Percentiles rank a stretch among this genome's conserved stretches.
Evolutionary conservation across 441 rosid genomes (phyloP).

Genomic region (Theobroma grandiflorum): DNA sequence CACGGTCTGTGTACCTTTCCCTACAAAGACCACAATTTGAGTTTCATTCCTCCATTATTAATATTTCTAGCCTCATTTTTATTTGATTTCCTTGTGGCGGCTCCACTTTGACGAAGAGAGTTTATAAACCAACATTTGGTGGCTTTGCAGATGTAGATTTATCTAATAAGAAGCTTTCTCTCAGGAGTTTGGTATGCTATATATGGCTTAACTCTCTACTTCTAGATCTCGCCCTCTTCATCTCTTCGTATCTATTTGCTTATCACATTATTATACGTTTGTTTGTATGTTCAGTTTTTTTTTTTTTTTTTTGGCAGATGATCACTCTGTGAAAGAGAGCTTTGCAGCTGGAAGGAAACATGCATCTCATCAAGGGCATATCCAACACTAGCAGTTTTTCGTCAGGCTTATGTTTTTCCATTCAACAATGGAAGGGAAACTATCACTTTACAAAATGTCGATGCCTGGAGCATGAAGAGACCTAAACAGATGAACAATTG

Average conservation of each 20-base stretch:
- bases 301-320: constrained; percentile 46
- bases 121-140: constrained; percentile 81
- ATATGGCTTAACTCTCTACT: background rate
- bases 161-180: constrained; percentile 56
- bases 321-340: constrained; percentile 79
- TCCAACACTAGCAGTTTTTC: constrained; percentile 56
- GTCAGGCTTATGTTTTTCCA: constrained; percentile 58
- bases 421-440: constrained; percentile 77
- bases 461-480: constrained; percentile 72
- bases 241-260: background rate
- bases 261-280: background rate
- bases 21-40: background rate
- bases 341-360: constrained; percentile 74
- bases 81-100: constrained; percentile 36
- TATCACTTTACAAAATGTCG: constrained; percentile 56
- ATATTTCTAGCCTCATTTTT: constrained; percentile 12
- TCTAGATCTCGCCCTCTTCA: background rate
- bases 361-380: constrained; percentile 76
- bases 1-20: constrained; percentile 43
- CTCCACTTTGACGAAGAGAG: constrained; percentile 49
- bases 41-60: background rate
- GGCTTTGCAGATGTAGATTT: constrained; percentile 78
- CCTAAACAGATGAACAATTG: constrained; percentile 52
- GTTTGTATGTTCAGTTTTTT: too few relatives aligned
- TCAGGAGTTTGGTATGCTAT: constrained; percentile 65